Evolutionary conservation across 2,329 filamentous ascomycete genomes (phyloP), one percentile per base, ranked within the genome.

Genomic region (Cladophialophora carrionii): DNA sequence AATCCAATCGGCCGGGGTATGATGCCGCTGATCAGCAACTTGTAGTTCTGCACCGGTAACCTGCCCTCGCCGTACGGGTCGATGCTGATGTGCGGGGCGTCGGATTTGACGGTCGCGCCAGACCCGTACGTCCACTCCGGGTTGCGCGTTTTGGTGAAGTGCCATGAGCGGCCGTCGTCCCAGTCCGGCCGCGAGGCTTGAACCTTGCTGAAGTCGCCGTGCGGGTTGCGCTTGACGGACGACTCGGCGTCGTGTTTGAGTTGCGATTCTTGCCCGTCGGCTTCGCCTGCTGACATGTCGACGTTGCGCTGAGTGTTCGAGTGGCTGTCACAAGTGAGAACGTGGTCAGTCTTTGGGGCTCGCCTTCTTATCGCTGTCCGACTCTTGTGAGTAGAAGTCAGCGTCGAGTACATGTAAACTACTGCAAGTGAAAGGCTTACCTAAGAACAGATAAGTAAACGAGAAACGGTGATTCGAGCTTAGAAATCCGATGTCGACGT

Each of bases 11-110:
- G 94, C 12, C 94, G 86, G 0, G 94, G 94, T 17, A 92, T 84
- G 70, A 97, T 86, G 68, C 87, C 87, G 20, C 87, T 90, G 77
- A 97, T 96, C 67, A 97, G 82, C 14, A 97, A 85, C 79, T 96
- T 96, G 85, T 98, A 97, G 83, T 97, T 97, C 79, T 85, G 87
- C 1, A 81, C 79, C 0, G 86, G 78, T 0, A 87, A 83, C 0
- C 93, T 85, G 34, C 88, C 90, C 31, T 87, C 80, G 62, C 84
- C 88, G 75, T 93, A 87, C 0, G 93, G 93, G 76, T 96, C 89
- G 77, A 97, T 96, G 73, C 88, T 81, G 69, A 94, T 78, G 78
- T 96, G 91, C 1, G 80, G 76, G 65, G 86, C 85, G 12, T 83
- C 82, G 20, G 76, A 74, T 57, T 64, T 69, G 67, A 81, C 78